Percentiles rank a stretch among this genome's conserved stretches.
These are phyloP conservation scores for Aspergillus carbonarius DNA, from an alignment of 2,329 filamentous ascomycete species.

Conservation along the genomic window DNA sequence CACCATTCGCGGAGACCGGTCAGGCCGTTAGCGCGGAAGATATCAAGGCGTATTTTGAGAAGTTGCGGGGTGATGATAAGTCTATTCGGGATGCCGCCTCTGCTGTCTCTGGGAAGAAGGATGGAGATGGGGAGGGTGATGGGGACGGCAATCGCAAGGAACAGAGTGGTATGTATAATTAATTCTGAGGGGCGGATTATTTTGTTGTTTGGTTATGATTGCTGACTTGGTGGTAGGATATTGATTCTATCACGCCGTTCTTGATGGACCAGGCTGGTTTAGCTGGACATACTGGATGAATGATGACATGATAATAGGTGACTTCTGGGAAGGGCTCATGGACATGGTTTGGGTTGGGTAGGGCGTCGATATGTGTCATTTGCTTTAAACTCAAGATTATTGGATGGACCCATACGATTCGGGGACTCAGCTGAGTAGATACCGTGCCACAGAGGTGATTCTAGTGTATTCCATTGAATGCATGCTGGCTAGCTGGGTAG, in stretches of 20 bases:
- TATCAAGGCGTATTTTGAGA: conserved; percentile 95
- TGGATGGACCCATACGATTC: not conserved
- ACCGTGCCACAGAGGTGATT: not conserved
- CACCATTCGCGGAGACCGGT: conserved; percentile 90
- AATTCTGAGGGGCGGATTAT: not conserved
- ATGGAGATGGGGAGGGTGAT: conserved; percentile 25
- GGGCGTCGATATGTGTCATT: not conserved
- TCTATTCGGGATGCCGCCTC: conserved; percentile 65
- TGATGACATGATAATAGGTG: not conserved
- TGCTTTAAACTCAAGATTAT: not conserved
- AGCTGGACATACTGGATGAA: not conserved
- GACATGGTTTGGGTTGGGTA: not conserved
- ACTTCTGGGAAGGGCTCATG: not conserved
- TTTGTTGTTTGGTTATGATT: not conserved
- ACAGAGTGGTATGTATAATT: conserved; percentile 44
- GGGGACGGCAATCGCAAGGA: conserved; percentile 39
- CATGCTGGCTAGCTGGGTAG: not conserved
- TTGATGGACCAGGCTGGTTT: not conserved
- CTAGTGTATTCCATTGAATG: not conserved
- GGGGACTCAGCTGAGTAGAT: not conserved
- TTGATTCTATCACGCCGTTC: not conserved
- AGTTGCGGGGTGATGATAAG: conserved; percentile 82
- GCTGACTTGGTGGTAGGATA: not conserved
- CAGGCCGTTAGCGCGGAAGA: conserved; percentile 88
- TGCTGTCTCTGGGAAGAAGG: conserved; percentile 45